Evolutionary conservation across 352 stramenopile genomes (phyloP), one percentile per base, ranked within the genome.

Genomic region (Phytopythium boreale): DNA sequence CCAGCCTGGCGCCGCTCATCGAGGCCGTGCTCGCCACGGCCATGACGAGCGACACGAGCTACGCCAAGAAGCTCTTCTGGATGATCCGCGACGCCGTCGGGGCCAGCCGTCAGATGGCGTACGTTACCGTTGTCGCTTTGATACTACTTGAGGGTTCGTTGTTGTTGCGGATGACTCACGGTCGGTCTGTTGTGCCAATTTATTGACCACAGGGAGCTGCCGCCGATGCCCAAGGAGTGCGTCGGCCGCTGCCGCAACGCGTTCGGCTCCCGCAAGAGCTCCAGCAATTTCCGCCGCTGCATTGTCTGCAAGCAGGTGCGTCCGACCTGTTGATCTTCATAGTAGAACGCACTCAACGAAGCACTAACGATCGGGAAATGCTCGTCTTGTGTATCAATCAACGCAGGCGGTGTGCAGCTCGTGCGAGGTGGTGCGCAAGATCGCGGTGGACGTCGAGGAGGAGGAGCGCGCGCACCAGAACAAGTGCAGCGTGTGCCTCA

Each of bases 1-100:
- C 68, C 15, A 73, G 74, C 19, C 70, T 79, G 56, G 67, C 66
- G 14, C 59, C 77, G 10, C 29, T 79, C 0, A 69, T 74, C 20
- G 72, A 64, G 50, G 74, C 72, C 37, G 76, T 87, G 4, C 63
- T 74, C 15, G 73, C 82, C 4, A 66, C 78, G 31, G 64, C 70
- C 0, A 76, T 72, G 56, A 80, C 74, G 11, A 78, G 70, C 20
- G 69, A 76, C 50, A 60, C 66, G 8, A 63, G 65, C n/a, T 76
- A 79, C 34, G 72, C 66, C 24, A 79, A 79, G 69, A 79, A 79
- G 47, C 59, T 79, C 47, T 71, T 67, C 37, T 87, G 75, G 77
- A 79, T 88, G 67, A 80, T 87, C 47, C 67, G 71, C 29, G 69
- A 79, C 50, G 63, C 65, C 15, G 31, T 61, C 5, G 56, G 67